phyloP scores from a whole-genome alignment of 2,329 filamentous ascomycete species.

The Trichoderma sp. region DNA sequence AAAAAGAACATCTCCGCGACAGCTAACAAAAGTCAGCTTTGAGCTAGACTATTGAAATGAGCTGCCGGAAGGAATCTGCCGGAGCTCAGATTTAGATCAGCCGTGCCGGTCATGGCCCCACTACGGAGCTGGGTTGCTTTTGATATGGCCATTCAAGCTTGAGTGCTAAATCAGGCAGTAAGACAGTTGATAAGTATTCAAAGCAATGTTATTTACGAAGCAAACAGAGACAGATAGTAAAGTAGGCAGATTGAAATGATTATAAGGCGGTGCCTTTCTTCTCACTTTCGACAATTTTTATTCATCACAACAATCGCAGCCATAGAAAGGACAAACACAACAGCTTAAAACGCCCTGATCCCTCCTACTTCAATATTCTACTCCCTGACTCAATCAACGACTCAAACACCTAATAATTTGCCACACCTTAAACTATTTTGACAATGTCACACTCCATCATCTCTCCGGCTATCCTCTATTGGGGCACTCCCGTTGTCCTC shows the following conservation, averaged over 20 bases:
- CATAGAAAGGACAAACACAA: neutral
- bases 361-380: neutral
- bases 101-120: neutral
- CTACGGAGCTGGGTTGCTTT: neutral
- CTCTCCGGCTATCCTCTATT: slow-evolving; percentile 44
- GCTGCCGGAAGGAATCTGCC: neutral
- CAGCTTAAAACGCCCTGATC: neutral
- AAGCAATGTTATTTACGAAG: neutral
- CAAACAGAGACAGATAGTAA: neutral
- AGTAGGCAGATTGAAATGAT: neutral
- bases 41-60: neutral
- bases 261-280: neutral
- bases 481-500: slow-evolving; percentile 44
- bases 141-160: neutral
- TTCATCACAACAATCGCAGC: neutral
- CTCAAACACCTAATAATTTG: neutral
- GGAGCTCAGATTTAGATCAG: neutral
- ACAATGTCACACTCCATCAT: slow-evolving; percentile 29
- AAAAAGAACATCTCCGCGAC: neutral
- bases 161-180: neutral
- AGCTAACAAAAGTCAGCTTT: neutral
- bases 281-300: neutral
- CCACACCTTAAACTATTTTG: neutral
- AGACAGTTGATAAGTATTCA: neutral
- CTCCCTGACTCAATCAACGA: neutral